Base-by-base conservation (phyloP, 345 rosid genomes). In the Citrus unshiu region DNA sequence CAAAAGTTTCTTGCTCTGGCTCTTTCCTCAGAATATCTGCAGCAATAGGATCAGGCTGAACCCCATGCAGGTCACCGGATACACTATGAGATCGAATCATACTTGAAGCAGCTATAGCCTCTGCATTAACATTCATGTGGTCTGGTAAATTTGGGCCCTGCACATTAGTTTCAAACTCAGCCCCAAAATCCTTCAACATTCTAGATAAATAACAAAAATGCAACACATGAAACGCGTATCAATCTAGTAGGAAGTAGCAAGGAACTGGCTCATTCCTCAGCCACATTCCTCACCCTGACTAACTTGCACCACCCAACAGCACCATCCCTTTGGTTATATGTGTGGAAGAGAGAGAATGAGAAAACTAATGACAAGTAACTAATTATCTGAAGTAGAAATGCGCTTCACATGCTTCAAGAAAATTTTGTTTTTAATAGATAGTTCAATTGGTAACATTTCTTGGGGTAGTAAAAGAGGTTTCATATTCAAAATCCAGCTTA, bases 1-100 rank as follows among this genome's bases (percentile, higher is more conserved):
- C 93, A 87, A 97, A 97, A 60, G 91, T 93, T 81, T 94, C 99
- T 0, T 97, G 98, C 89, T 97, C 99, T 4, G 98, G 98, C 85
- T 93, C 99, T 85, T 89, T 97, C 87, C 99, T 91, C 57, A 97
- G 86, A 87, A 97, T 93, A 82, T 97, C 99, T 79, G 99, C 99
- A 2, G 99, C 95, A 82, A 97, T 90, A 77, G 98, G 99, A 87
- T 97, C 96, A 32, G 99, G 98, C 84, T 91, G 99, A 84, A 97
- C 98, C 49, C 98, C 99, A 88, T 94, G 98, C 70, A 97, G 86
- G 77, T 97, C 98, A 35, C 98, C 98, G 61, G 99, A 89, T 18
- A 93, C 90, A 80, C 99, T 94, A 78, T 97, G 98, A 54, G 99
- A 91, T 60, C 97, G 92, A 83, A 97, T 95, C 95, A 94, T 91